Evolutionary conservation across 495 filamentous ascomycete genomes (phyloP), one percentile per base, ranked within the genome.

Genomic region (Penicillium salamii): DNA sequence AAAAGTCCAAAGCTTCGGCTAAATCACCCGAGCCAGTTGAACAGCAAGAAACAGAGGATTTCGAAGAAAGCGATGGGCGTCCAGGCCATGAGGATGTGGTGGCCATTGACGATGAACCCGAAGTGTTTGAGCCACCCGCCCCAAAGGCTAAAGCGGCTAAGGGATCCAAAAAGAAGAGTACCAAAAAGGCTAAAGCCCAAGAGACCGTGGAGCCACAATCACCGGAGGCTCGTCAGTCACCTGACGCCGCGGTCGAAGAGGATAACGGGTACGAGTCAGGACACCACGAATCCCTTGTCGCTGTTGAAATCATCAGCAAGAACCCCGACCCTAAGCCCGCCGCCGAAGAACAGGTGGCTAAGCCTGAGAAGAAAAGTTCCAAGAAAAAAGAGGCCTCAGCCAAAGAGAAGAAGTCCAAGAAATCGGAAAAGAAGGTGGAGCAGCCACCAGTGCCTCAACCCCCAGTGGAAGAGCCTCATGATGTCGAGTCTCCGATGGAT

Each of bases 351-450:
- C 42, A 55, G 1, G 50, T 41, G 14, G 57, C 53, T 42, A 66
- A 72, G 36, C 46, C 53, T 32, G 40, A 45, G 14, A 73, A 66
- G 48, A 64, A 66, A 39, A 43, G 50, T 5, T 52, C 49, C 17
- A 65, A 62, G 62, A 70, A 79, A 66, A 65, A 61, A 59, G 71
- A 67, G 19, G 65, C 71, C 8, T 68, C 69, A 19, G 8, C 34
- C 3, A 48, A 48, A 23, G 35, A 48, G 37, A 81, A 77, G 39
- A 78, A 76, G 42, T 63, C 68, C 20, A 83, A 79, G 57, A 81
- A 81, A 57, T 52, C 63, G 2, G 67, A 64, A 26, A 72, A 68
- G 48, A 57, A 62, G 32, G 43, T 52, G 15, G 44, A 39, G 28
- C 26, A 45, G 8, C n/a, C 54, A 31, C 49, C 44, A 31, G 35